Evolutionary conservation across 441 rosid species (phyloP).

Genomic region (Populus hybrid): DNA sequence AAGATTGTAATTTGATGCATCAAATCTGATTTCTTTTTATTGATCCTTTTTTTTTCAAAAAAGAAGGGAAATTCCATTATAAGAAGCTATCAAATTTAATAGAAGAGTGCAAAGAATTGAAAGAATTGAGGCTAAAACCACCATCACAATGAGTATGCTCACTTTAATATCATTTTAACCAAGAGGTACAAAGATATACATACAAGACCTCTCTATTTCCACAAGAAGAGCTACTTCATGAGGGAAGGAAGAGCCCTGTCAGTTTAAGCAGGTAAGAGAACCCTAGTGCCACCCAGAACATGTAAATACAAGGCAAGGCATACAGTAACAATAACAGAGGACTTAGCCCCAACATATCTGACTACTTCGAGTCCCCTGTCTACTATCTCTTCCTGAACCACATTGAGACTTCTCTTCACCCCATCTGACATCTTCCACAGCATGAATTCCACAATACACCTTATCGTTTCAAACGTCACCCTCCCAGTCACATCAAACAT

Average conservation of each 20-base stretch:
- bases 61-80: not conserved
- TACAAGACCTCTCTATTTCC: conserved; percentile 14
- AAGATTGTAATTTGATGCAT: not conserved
- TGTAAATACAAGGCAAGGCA: conserved; percentile 83
- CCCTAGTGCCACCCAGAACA: conserved; percentile 38
- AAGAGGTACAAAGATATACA: conserved; percentile 17
- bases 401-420: conserved; percentile 40
- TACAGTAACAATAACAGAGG: conserved; percentile 64
- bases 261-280: conserved; percentile 48
- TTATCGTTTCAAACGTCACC: conserved; percentile 70
- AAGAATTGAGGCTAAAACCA: not conserved
- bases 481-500: conserved; percentile 92
- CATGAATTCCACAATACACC: conserved; percentile 55
- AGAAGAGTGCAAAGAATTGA: not conserved
- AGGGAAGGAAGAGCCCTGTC: not conserved
- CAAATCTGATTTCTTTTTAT: not conserved
- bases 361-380: conserved; percentile 64
- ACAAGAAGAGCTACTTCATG: not conserved
- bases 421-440: conserved; percentile 58
- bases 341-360: conserved; percentile 62
- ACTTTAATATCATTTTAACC: not conserved
- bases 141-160: not conserved
- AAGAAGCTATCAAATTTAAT: not conserved
- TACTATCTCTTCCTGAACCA: conserved; percentile 51
- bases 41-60: not conserved